Percentiles rank a stretch among this genome's conserved stretches.
These are phyloP conservation scores for Sporothrix protearum DNA, from an alignment of 2,329 filamentous ascomycete genomes.

Conservation along the genomic window DNA sequence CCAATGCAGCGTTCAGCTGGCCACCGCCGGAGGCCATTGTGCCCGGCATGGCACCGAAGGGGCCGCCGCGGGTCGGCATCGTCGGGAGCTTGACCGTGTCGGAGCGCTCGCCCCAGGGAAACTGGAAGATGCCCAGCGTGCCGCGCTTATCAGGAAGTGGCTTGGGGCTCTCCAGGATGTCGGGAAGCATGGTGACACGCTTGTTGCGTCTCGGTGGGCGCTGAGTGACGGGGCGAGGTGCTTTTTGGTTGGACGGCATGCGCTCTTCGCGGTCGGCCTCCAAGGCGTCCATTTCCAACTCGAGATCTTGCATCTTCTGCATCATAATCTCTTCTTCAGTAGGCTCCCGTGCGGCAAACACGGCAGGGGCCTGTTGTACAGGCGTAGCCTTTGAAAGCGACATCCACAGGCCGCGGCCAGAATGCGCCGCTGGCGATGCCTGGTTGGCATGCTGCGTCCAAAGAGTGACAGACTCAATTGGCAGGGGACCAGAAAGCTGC, in stretches of 20 bases:
- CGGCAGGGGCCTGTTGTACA: not conserved
- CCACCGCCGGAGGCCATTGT: constrained; percentile 48
- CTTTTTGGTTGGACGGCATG: constrained; percentile 27
- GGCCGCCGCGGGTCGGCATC: not conserved
- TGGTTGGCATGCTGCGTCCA: constrained; percentile 12
- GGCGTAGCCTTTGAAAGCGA: not conserved
- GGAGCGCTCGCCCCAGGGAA: constrained; percentile 62
- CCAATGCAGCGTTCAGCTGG: constrained; percentile 34
- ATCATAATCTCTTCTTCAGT: constrained; percentile 12
- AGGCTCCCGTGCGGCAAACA: not conserved
- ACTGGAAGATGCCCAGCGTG: constrained; percentile 62
- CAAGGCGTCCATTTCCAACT: constrained; percentile 18
- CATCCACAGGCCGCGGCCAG: constrained; percentile 17
- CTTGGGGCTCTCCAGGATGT: constrained; percentile 60
- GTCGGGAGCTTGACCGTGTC: constrained; percentile 47
- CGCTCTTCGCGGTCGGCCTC: constrained; percentile 15
- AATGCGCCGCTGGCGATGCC: not conserved
- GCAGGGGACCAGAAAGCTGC: constrained; percentile 9
- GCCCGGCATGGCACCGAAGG: constrained; percentile 49
- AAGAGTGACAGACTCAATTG: constrained; percentile 19
- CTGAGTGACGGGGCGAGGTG: constrained; percentile 46
- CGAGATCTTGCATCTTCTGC: constrained; percentile 17
- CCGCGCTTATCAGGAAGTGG: constrained; percentile 56
- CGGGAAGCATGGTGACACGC: constrained; percentile 57
- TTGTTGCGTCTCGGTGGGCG: constrained; percentile 54